Base-by-base conservation (phyloP, 1,139 yeast genomes). In the Komagataea norvegica region DNA sequence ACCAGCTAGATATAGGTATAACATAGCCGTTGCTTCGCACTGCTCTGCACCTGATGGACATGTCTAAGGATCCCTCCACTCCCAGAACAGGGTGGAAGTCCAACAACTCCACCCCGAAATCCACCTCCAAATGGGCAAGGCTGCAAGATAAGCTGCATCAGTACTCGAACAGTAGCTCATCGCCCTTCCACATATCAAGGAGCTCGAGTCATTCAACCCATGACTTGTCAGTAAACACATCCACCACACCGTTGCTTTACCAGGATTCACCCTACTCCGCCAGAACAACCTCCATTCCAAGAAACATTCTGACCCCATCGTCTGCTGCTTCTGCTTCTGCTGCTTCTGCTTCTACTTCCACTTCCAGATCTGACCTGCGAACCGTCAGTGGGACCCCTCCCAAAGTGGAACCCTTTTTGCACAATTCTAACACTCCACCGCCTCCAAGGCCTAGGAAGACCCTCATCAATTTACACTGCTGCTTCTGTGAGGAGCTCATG, bases 401-500 rank as follows among this genome's bases (percentile, higher is more conserved):
- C 2, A 33, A 25, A 6, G 21, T 32, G 7, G 36, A 33, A 9
- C 42, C 42, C 18, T 39, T 28, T 15, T 23, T 18, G 2, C 27
- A 31, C 19, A 23, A 22, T 8, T 27, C 34, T 5, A 25, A 33
- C 14, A 25, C 16, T 16, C 23, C 33, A 21, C 18, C 34, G 5
- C 44, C 48, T 4, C 41, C 43, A 18, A 41, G 40, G 13, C 36
- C 42, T 11, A 40, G 40, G 14, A 50, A 43, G 29, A 41, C 47
- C 13, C 31, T 48, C 19, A 44, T 42, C n/a, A 40, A 47, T 28
- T 23, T 32, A 4, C 33, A 37, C 17, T 64, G 68, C 34, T 47
- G 57, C 16, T 58, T 62, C 25, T 64, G 69, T 42, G 60, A 56
- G 3, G 56, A 62, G 13, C 51, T 59, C 0, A 31, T 63, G 8